A percentile compares a stretch with the other conserved stretches of the same genome.
phyloP scores from a whole-genome alignment of 2,329 filamentous ascomycete genomes.

The Graphiopsis chlorocephala region DNA sequence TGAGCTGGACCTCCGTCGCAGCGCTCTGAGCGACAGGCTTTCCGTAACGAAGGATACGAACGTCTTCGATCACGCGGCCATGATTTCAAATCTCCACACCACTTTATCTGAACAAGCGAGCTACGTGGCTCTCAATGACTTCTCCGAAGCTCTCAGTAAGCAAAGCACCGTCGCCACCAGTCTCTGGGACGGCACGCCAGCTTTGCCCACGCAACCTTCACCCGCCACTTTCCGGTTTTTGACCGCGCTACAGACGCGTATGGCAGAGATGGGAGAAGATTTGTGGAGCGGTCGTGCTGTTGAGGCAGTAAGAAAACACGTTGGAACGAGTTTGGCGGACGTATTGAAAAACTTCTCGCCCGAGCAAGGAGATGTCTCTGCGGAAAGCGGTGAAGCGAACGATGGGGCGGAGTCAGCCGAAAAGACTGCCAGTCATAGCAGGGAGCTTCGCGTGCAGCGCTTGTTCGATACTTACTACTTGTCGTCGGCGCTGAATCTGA shows the following conservation, averaged over 20 bases:
- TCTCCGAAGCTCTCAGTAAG: conserved; percentile 63
- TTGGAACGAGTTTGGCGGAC: conserved; percentile 52
- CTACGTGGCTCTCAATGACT: conserved; percentile 35
- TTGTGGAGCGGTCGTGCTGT: conserved; percentile 76
- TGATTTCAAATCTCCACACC: neutral
- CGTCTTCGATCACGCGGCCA: neutral
- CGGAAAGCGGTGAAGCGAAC: conserved; percentile 18
- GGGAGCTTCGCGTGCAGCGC: conserved; percentile 34
- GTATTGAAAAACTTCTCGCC: conserved; percentile 34
- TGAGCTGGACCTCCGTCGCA: conserved; percentile 67
- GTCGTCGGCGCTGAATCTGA: conserved; percentile 16
- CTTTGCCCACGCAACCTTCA: conserved; percentile 73
- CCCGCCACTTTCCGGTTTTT: conserved; percentile 71
- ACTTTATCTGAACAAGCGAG: conserved; percentile 3
- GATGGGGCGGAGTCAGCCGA: conserved; percentile 10
- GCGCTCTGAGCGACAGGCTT: conserved; percentile 33
- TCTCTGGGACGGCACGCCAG: conserved; percentile 73
- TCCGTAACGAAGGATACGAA: conserved; percentile 17
- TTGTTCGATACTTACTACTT: conserved; percentile 46
- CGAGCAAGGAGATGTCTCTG: neutral
- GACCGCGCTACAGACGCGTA: conserved; percentile 60
- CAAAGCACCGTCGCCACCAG: conserved; percentile 49
- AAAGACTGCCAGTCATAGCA: conserved; percentile 11
- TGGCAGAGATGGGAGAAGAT: conserved; percentile 71
- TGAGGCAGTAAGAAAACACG: conserved; percentile 56